Percentiles rank a stretch among this genome's conserved stretches.
Conservation (phyloP, 306 rosid species). For the Pachyrhizus erosus region DNA sequence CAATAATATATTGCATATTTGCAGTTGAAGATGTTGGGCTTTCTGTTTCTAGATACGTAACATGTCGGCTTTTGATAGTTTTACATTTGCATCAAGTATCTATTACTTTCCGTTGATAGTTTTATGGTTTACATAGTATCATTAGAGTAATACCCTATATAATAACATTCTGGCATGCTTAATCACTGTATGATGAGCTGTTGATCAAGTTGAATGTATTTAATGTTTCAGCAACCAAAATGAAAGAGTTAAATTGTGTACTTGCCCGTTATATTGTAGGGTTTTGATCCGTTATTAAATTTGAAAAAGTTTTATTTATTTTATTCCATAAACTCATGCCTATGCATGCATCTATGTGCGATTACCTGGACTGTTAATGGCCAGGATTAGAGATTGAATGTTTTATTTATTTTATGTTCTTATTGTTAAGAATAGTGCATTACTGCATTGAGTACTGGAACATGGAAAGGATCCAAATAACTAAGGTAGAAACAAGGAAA, state of each 20-base stretch:
- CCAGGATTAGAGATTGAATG: too few species aligned
- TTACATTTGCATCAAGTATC: background rate
- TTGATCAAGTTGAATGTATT: conserved; percentile 20
- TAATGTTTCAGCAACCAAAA: conserved; percentile 12
- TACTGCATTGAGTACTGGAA: background rate
- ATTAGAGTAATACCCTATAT: background rate
- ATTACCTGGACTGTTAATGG: too few species aligned
- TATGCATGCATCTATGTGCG: too few species aligned
- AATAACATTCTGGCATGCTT: background rate
- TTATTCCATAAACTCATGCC: too few species aligned
- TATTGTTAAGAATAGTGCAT: too few species aligned
- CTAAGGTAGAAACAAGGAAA: background rate
- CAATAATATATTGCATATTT: background rate
- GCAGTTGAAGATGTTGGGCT: background rate
- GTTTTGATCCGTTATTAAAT: background rate
- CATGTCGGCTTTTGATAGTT: background rate
- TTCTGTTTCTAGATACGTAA: background rate
- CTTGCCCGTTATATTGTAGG: conserved; percentile 1
- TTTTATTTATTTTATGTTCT: too few species aligned
- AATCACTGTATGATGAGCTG: background rate
- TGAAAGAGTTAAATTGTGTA: background rate
- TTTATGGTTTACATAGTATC: background rate
- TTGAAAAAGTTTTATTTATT: background rate
- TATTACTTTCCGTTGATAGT: background rate
- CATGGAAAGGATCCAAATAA: conserved; percentile 23